Base-by-base conservation (phyloP, 345 rosid species). In the Salix brachista region DNA sequence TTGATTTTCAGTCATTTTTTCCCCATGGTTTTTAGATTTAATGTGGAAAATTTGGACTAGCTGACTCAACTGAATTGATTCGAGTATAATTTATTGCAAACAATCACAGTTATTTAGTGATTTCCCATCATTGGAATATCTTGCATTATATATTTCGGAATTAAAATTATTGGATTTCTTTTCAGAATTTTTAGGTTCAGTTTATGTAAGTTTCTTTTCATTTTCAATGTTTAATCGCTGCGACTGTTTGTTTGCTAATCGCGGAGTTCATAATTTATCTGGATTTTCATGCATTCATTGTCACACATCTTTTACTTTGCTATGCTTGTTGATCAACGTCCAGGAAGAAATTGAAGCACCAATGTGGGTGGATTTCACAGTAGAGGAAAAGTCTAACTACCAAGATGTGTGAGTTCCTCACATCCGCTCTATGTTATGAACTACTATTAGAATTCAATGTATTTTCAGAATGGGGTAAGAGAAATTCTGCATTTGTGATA, bases 331-430 rank as follows among this genome's bases (percentile, higher is more conserved):
- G 60, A 54, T 60, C 46, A 42, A 42, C 46, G 18, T 71, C 26
- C 36, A 82, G 85, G 85, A 82, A 60, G 82, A 82, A 71, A 79
- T 82, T 26, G 85, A 82, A 75, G 85, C 85, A 19, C 82, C 85
- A 42, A 82, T 68, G 75, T 82, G 85, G 85, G 75, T 72, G 6
- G 82, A 82, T 79, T 76, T 82, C 32, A 50, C 56, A 1, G 28
- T 67, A 39, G 80, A 82, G 75, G 75, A 72, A 9, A 79, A 61
- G 10, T 75, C 67, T 41, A 62, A 21, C 52, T 73, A 66, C 81
- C 56, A 56, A 28, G 75, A 80, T 5, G 19, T 34, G 90, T 85
- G 79, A 84, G 88, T 72, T 70, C 78, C 13, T 13, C 26, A 37
- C 50, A 36, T n/a, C 30, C 6, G 8, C n/a, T 17, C 32, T 36